Base-by-base conservation (phyloP, 345 rosid species). In the Schrenkiella parvula region DNA sequence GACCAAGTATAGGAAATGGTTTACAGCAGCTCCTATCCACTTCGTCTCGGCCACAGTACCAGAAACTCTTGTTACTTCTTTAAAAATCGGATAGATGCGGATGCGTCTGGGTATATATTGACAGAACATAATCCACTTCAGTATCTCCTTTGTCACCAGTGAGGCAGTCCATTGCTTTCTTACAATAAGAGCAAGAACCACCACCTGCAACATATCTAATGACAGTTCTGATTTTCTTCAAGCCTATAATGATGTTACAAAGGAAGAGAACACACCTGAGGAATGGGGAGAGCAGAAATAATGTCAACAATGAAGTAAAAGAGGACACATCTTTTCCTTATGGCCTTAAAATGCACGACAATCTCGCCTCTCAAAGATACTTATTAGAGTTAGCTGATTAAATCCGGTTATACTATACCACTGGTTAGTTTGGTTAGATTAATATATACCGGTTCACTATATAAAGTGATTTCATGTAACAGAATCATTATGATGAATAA, bases 261-360 rank as follows among this genome's bases (percentile, higher is more conserved):
- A 34, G 1, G 15, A 19, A 21, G 26, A 58, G 11, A 0, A 32
- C 6, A 4, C 1, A 73, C 78, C 74, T 78, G 81, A 25, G 78
- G 81, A 37, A 78, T 58, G 11, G 81, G 78, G 38, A 78, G 78
- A 73, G 73, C 28, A 12, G 74, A 63, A 0, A 68, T 6, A 52
- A 62, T n/a, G 42, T 73, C 81, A 28, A 72, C 52, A 17, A 17
- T 62, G 7, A 72, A 72, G 52, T 53, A 12, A 0, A 51, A 34
- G 44, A 21, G 2, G 9, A 32, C 0, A 11, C 1, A 10, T 61
- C 1, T 17, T 28, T 37, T 46, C 0, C 8, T 29, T 44, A 8
- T 17, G 9, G 26, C 25, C 26, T 13, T 50, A 21, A 66, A 47
- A 66, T 51, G 28, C 6, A 23, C 7, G 14, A 18, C 0, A 0